Evolutionary conservation across 2,329 filamentous ascomycete species (phyloP), one percentile per base, ranked within the genome.

Genomic region (Exophiala sp.): DNA sequence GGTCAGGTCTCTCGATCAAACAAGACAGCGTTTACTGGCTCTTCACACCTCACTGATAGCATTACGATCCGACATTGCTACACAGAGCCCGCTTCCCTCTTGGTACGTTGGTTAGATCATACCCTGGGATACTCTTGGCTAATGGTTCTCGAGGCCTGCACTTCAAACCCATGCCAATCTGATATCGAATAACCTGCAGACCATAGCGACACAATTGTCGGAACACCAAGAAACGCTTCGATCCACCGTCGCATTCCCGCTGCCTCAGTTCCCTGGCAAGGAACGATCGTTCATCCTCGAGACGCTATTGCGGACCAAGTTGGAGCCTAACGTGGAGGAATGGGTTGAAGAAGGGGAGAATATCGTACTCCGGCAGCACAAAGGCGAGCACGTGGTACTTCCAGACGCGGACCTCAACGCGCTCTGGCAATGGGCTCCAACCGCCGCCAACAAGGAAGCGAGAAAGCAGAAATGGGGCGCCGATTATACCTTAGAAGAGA

Each of bases 301-400:
- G 21, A 79, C 84, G 60, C 73, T 95, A 1, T 73, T 94, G 24
- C 83, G 88, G 32, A 94, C 93, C 69, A 93, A 93, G 65, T 76
- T 89, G 42, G 88, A 93, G 58, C 86, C 87, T 0, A 76, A 80
- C 19, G 82, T 89, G 14, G 86, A 90, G 64, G 80, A 82, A 49
- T 83, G 84, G 70, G 81, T 91, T 21, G 78, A 81, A 18, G 72
- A 81, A 44, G 84, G 82, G 1, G 77, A 79, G 29, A 73, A 73
- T 70, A 71, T 22, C 72, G 73, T 43, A 50, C 55, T 40, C 30
- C 46, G 41, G 16, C 57, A 56, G 48, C 57, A 46, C 22, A 54
- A 45, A 29, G 56, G 46, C 8, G 29, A 35, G 9, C 39, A 42
- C 3, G 30, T 57, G 43, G 44, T 58, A 2, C 59, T 76, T 23